Evolutionary conservation across 495 filamentous ascomycete species (phyloP), one percentile per base, ranked within the genome.

Genomic region (Hypoxylon lenormandii): DNA sequence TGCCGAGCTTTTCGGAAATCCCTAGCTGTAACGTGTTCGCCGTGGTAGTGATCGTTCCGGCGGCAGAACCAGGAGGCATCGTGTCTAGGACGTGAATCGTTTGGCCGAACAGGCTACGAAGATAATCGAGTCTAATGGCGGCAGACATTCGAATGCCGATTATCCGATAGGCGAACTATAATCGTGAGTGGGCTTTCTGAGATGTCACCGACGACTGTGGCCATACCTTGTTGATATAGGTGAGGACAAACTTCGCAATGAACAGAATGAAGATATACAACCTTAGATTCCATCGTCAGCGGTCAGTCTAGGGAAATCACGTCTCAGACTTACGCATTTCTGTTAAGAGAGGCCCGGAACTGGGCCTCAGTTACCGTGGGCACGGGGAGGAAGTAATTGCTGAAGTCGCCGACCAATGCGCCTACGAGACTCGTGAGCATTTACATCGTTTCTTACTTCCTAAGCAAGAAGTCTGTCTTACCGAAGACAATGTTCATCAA

Each of bases 11-110:
- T 45, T 87, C 84, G 0, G 86, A 87, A 23, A 90, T 84, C 11
- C 86, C 86, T 23, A 86, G 64, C 63, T 90, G 86, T 52, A 90
- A 72, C 0, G 80, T 79, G 63, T 89, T 89, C n/a, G 86, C 84
- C 2, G 82, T 80, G 0, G 81, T 82, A 0, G 86, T 87, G 50
- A 91, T 89, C 15, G 86, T 85, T 49, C 83, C 83, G 0, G 85
- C 84, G 19, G 85, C 79, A 53, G 81, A 61, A 37, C 84, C 78
- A 58, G 80, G 73, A 59, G 85, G 81, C 82, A 89, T 80, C 55
- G 84, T 83, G 72, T 88, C 86, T 16, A 88, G 82, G 51, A 84
- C 82, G 57, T 85, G 79, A 36, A 88, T 78, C 22, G 84, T 81
- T 64, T 88, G 85, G 21, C 71, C 69, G 55, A 88, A 88, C 21